Conservation (phyloP, 164 flowering plant genomes). For the Piper betle region DNA sequence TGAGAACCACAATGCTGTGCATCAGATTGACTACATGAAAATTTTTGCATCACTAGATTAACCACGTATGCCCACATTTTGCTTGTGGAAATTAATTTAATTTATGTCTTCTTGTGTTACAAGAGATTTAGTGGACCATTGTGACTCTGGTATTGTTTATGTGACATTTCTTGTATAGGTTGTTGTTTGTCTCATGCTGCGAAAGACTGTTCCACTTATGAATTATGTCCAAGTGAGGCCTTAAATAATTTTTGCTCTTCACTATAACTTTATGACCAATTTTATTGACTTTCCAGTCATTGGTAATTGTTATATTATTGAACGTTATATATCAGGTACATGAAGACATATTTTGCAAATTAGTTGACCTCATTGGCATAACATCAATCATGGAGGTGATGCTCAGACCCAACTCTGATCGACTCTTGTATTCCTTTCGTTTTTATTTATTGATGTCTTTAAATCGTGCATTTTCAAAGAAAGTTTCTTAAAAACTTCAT, state of each 20-base stretch:
- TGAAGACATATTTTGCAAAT: conserved; percentile 59
- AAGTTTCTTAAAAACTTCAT: not conserved
- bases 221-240: conserved; percentile 67
- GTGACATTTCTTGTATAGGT: conserved; percentile 30
- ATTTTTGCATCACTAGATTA: too few species aligned
- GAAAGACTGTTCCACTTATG: conserved; percentile 85
- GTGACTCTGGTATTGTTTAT: not conserved
- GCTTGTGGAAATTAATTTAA: not conserved
- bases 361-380: conserved; percentile 96
- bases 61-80: too few species aligned
- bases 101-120: not conserved
- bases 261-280: not conserved
- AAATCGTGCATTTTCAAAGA: not conserved
- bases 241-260: not conserved
- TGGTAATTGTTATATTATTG: not conserved
- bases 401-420: not conserved
- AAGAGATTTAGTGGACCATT: not conserved
- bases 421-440: not conserved
- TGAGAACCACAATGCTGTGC: too few species aligned
- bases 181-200: conserved; percentile 82
- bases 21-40: too few species aligned
- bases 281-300: not conserved
- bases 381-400: conserved; percentile 98
- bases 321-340: conserved; percentile 43
- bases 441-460: not conserved